A percentile compares a stretch with the other conserved stretches of the same genome.
Conservation (phyloP, 148 eudicot species). For the Fagopyrum tataricum region DNA sequence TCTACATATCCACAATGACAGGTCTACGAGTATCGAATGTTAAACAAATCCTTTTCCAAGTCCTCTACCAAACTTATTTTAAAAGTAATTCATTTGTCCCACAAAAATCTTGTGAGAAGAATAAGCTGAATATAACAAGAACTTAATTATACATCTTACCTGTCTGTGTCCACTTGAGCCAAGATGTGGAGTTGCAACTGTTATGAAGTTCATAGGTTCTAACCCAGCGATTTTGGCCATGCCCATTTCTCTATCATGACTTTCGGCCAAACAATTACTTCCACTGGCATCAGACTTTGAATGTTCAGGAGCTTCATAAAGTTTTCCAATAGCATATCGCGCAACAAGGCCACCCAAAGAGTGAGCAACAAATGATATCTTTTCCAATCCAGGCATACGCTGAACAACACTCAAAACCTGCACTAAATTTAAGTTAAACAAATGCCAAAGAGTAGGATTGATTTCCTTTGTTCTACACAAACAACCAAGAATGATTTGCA, state of each 20-base stretch:
- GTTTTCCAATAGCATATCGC: conserved; percentile 74
- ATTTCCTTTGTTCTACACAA: neutral
- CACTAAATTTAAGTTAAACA: conserved; percentile 17
- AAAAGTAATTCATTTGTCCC: neutral
- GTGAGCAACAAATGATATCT: conserved; percentile 86
- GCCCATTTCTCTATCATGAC: conserved; percentile 6
- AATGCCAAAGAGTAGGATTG: neutral
- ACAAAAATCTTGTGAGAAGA: neutral
- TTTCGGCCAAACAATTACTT: conserved; percentile 19
- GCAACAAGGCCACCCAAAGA: conserved; percentile 94
- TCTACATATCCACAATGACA: neutral
- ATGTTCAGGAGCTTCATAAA: conserved; percentile 33
- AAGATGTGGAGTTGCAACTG: conserved; percentile 92
- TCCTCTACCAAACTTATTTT: neutral
- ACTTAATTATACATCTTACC: conserved; percentile 28
- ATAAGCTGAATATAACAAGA: neutral
- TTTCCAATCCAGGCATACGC: conserved; percentile 55
- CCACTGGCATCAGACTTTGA: conserved; percentile 14
- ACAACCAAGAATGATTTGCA: neutral
- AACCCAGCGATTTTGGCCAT: conserved; percentile 63
- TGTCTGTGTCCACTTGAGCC: conserved; percentile 91
- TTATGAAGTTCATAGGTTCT: conserved; percentile 78
- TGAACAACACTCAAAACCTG: conserved; percentile 64
- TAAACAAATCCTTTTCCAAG: neutral
- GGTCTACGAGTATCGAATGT: neutral